phyloP scores from a whole-genome alignment of 306 rosid genomes.

The Astragalus membranaceus region DNA sequence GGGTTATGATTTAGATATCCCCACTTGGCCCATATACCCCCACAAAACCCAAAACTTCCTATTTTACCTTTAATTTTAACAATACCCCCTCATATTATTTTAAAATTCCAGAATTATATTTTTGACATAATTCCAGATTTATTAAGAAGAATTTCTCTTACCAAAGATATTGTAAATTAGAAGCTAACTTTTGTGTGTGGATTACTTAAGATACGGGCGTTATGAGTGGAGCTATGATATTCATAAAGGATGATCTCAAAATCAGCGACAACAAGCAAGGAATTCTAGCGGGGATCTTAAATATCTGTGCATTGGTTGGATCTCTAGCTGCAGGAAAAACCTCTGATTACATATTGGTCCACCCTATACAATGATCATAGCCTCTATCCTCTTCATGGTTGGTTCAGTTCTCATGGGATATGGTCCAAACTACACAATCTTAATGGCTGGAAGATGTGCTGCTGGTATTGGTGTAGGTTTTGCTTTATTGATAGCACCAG shows the following conservation, averaged over 20 bases:
- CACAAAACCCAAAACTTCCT: too few species aligned
- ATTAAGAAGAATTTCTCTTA: too few species aligned
- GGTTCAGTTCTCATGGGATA: constrained; percentile 86
- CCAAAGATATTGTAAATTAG: too few species aligned
- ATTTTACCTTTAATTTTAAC: too few species aligned
- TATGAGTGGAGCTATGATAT: constrained; percentile 90
- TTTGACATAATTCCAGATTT: too few species aligned
- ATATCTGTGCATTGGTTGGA: constrained; percentile 63
- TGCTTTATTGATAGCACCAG: constrained; percentile 76
- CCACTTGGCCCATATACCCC: too few species aligned
- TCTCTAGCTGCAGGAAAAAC: constrained; percentile 60
- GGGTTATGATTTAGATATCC: too few species aligned
- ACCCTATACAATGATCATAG: constrained; percentile 56
- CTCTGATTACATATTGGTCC: constrained; percentile 75
- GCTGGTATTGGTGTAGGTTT: constrained; percentile 84
- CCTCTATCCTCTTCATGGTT: constrained; percentile 48
- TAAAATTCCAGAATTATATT: too few species aligned
- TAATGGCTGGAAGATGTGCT: constrained; percentile 59
- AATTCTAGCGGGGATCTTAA: constrained; percentile 70
- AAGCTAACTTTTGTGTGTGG: too few species aligned
- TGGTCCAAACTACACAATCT: constrained; percentile 52
- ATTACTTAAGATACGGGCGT: constrained; percentile 69
- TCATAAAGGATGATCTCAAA: constrained; percentile 69
- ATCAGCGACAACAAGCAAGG: constrained; percentile 63
- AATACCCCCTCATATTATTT: too few species aligned